Evolutionary conservation across 2,329 filamentous ascomycete species (phyloP), one percentile per base, ranked within the genome.

Genomic region (Thielaviopsis punctulata): DNA sequence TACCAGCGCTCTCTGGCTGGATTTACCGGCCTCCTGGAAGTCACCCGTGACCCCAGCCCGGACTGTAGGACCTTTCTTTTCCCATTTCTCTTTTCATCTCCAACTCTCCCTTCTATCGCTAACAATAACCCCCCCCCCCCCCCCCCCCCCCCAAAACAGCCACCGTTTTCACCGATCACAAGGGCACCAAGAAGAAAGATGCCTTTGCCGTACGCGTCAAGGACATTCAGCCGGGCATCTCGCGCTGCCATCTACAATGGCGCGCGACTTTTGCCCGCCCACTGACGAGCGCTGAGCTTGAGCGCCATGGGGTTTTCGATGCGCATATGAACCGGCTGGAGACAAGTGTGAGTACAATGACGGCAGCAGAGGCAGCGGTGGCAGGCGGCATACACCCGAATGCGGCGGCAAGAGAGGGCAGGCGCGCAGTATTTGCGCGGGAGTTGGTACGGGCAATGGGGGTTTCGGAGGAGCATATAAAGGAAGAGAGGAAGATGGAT

Each of bases 211-310:
- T 22, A 10, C 41, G 45, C 5, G 24, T 45, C 18, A 43, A 41
- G 13, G 3, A 43, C 27, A 27, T 55, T 8, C 36, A 49, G 10
- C 39, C 49, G 18, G 49, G 49, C 15, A 47, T 49, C 22, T 27
- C 24, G 22, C 45, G 49, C 22, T 48, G 51, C 39, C 30, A 55
- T 7, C 39, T 55, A 1, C 30, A 45, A 43, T 55, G 53, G 53
- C 27, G 47, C 13, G 53, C 49, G 6, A 55, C 53, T 18, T 55
- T 55, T 43, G 15, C 43, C n/a, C 3, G 21, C 13, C 53, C 49
- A 12, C 25, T 55, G n/a, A 52, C 39, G 2, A 23, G 39, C 13
- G 12, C 15, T 18, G 24, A 18, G 12, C 15, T 55, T 8, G 36
- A 48, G 33, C 15, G 12, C 9, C 23, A 24, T 18, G 21, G 22